Conservation (phyloP, 1,284 basidiomycete species). For the Puccinia triticina region DNA sequence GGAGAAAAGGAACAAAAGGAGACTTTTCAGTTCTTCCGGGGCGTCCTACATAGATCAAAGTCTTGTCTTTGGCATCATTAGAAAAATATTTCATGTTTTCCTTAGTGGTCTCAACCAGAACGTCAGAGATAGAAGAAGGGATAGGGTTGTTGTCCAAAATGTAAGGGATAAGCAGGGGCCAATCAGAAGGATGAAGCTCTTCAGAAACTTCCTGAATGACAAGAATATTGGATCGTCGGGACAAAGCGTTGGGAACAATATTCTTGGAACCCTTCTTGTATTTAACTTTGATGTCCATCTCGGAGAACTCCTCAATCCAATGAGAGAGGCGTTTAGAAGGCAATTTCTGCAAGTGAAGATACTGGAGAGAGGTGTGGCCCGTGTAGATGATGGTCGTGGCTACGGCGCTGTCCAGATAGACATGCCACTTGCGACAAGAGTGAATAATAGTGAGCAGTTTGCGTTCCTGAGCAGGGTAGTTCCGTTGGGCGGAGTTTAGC, state of each 20-base stretch:
- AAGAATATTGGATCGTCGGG: neutral
- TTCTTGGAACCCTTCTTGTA: no score
- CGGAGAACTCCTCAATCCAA: no score
- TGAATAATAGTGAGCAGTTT: slow-evolving; percentile 3
- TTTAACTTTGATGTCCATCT: no score
- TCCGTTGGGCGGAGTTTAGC: neutral
- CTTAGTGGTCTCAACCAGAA: neutral
- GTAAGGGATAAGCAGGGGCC: slow-evolving; percentile 17
- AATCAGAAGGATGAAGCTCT: neutral
- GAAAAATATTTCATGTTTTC: neutral
- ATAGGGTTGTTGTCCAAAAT: neutral
- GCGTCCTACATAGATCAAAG: neutral
- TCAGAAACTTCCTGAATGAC: neutral
- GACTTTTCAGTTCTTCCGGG: neutral
- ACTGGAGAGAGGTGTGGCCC: slow-evolving; percentile 1
- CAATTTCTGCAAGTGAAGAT: no score
- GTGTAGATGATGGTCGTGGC: neutral
- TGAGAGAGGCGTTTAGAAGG: no score
- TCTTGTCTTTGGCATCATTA: neutral
- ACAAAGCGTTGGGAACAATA: no score
- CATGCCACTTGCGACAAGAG: slow-evolving; percentile 9
- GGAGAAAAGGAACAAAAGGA: neutral
- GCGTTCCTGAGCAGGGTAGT: slow-evolving; percentile 15
- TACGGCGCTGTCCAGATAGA: neutral
- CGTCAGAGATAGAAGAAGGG: neutral